Base-by-base conservation (phyloP, 371 early-diverging fungal species). In the Apophysomyces variabilis region DNA sequence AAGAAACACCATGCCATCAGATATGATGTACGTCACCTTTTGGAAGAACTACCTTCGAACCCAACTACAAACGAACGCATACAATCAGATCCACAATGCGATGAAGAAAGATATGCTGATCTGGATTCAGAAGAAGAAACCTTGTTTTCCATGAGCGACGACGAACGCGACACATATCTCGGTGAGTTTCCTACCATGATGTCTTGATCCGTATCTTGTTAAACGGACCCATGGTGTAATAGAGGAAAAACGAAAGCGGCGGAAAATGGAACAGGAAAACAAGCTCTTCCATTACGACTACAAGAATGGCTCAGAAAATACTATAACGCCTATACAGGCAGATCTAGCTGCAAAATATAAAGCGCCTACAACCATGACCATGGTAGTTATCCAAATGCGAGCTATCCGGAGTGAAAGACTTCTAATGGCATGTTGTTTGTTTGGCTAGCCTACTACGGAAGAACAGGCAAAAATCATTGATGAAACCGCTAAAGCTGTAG, bases 401-500 rank as follows among this genome's bases (percentile, higher is more conserved):
- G 16, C 3, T 38, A 7, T 6, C 3, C 32, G 32, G 1, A 26
- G 32, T 26, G 32, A 1, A 26, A 26, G 3, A 26, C 3, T 3
- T 3, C 32, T 26, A 26, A 26, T 26, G 32, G 32, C 32, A 26
- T 26, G 32, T 21, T 8, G 9, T 9, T 8, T 18, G 21, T n/a
- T 18, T 18, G 8, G 54, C 3, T 65, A 85, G 80, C 92, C 92
- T 7, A 65, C 62, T 7, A 80, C 79, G 7, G 73, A 79, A 62
- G 73, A 85, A 56, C 78, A 82, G 32, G 83, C 83, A 45, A 85
- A 78, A 12, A 76, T 90, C 47, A 88, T 91, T 50, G 89, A 89
- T 64, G 72, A 80, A 41, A 90, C 91, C 0, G 90, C 91, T 12
- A 78, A 79, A 65, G 82, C 85, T 62, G 78, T 91, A 36, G 72